Conservation (phyloP, 2,329 filamentous ascomycete species). For the Ascochyta rabiei region DNA sequence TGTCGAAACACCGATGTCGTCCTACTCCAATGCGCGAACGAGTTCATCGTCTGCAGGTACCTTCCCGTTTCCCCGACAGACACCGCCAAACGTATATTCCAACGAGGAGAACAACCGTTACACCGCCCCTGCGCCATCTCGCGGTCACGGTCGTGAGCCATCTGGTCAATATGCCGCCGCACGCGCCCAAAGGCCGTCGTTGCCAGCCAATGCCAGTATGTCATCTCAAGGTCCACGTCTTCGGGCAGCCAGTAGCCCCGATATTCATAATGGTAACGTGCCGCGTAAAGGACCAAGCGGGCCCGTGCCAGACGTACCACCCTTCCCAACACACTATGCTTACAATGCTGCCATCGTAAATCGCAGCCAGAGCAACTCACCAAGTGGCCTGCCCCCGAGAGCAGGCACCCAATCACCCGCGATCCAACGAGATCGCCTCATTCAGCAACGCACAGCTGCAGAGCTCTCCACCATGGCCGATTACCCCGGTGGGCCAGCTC, state of each 20-base stretch:
- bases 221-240: conserved; percentile 59
- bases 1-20: conserved; percentile 75
- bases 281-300: conserved; percentile 63
- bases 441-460: conserved; percentile 47
- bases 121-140: conserved; percentile 84
- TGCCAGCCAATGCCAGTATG: conserved; percentile 69
- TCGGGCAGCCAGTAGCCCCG: conserved; percentile 92
- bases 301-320: conserved; percentile 54
- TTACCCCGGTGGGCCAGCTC: conserved; percentile 36
- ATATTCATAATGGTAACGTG: conserved; percentile 72
- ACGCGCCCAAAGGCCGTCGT: conserved; percentile 76
- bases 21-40: conserved; percentile 62
- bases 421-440: conserved; percentile 64
- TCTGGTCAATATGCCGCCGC: conserved; percentile 69
- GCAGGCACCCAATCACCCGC: conserved; percentile 74
- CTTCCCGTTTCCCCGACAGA: conserved; percentile 80
- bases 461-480: conserved; percentile 49
- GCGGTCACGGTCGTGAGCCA: conserved; percentile 75
- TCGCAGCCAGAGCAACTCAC: conserved; percentile 82
- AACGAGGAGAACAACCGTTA: conserved; percentile 78
- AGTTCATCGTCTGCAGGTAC: conserved; percentile 75
- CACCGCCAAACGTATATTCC: conserved; percentile 73
- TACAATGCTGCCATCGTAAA: conserved; percentile 67
- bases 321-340: conserved; percentile 63
- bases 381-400: conserved; percentile 70